A percentile compares a stretch with the other conserved stretches of the same genome.
phyloP scores from a whole-genome alignment of 2,329 filamentous ascomycete species.

The Neonectria coccinea region DNA sequence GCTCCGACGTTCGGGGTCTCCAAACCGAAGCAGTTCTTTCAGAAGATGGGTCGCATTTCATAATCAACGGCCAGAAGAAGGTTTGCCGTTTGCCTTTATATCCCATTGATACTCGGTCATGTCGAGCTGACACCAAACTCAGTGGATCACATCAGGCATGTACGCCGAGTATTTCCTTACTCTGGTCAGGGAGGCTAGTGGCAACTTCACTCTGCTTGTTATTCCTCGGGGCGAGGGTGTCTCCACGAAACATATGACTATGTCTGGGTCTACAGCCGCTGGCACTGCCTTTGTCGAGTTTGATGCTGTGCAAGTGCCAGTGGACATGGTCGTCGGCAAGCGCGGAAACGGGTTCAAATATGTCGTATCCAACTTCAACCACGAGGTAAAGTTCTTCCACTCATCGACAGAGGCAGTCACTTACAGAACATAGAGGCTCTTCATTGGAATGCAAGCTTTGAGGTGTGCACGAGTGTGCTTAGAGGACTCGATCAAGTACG shows the following conservation, averaged over 20 bases:
- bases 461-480: conserved; percentile 22
- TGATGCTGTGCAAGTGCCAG: conserved; percentile 6
- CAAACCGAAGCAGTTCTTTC: conserved; percentile 20
- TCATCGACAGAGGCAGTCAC: not conserved
- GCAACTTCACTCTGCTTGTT: conserved; percentile 8
- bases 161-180: conserved; percentile 25
- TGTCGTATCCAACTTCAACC: conserved; percentile 21
- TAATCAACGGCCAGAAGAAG: conserved; percentile 24
- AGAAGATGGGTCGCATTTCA: conserved; percentile 8
- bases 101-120: not conserved
- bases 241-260: conserved; percentile 20
- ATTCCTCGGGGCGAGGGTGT: conserved; percentile 17
- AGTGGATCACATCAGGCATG: conserved; percentile 29
- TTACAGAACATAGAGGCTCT: conserved; percentile 11
- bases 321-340: conserved; percentile 16
- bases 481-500: conserved; percentile 19
- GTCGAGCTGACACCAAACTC: not conserved
- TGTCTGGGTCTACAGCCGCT: conserved; percentile 17
- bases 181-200: conserved; percentile 7
- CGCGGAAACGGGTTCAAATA: conserved; percentile 19
- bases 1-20: conserved; percentile 22
- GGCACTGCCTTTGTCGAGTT: conserved; percentile 21
- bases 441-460: conserved; percentile 18
- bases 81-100: not conserved
- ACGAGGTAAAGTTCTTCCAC: conserved; percentile 1